Conservation (phyloP, 2,329 filamentous ascomycete species). For the Lachnum nothofagi region DNA sequence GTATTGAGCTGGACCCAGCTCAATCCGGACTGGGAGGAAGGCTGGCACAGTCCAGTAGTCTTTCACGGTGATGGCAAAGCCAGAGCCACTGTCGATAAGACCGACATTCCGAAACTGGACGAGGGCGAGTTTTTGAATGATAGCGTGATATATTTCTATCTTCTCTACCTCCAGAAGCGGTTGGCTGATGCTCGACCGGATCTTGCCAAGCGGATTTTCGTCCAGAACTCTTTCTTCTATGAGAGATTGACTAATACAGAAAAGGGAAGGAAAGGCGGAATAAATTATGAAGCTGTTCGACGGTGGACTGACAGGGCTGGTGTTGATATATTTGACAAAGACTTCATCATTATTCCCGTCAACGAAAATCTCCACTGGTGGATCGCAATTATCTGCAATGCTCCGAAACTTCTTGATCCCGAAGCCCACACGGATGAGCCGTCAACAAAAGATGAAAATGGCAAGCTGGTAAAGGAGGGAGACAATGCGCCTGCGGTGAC, state of each 20-base stretch:
- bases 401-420: constrained; percentile 54
- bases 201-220: constrained; percentile 63
- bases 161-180: constrained; percentile 64
- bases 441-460: neutral
- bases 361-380: constrained; percentile 90
- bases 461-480: constrained; percentile 1
- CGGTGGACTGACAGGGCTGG: constrained; percentile 70
- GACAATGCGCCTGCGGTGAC: neutral
- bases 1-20: constrained; percentile 44
- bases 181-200: constrained; percentile 51
- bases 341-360: constrained; percentile 88
- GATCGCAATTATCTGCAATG: constrained; percentile 89
- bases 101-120: constrained; percentile 72
- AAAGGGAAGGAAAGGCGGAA: constrained; percentile 47
- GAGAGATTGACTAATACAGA: constrained; percentile 61
- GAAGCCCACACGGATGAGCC: constrained; percentile 5
- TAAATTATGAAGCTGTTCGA: constrained; percentile 81
- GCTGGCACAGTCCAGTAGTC: constrained; percentile 55
- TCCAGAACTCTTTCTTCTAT: constrained; percentile 93
- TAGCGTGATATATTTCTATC: constrained; percentile 83
- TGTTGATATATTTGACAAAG: constrained; percentile 76
- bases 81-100: constrained; percentile 60
- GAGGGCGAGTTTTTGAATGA: constrained; percentile 88
- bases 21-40: constrained; percentile 47
- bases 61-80: constrained; percentile 56